Percentiles rank a stretch among this genome's conserved stretches.
phyloP scores from a whole-genome alignment of 2,329 filamentous ascomycete species.

The Dactylellina cionopaga region DNA sequence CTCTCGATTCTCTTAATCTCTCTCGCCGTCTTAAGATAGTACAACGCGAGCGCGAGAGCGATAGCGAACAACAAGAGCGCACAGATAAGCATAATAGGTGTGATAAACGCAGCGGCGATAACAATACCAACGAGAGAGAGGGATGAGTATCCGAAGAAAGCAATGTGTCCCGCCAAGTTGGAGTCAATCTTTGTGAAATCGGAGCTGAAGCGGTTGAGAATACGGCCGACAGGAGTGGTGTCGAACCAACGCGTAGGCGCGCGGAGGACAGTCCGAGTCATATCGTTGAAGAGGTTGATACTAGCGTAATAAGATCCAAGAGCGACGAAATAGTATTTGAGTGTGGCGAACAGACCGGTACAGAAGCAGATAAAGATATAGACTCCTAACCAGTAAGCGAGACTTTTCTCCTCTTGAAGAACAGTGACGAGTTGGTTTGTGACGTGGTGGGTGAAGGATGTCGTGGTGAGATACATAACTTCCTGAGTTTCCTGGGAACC shows the following conservation, averaged over 20 bases:
- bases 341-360: conserved; percentile 69
- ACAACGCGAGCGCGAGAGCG: conserved; percentile 69
- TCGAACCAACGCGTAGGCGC: conserved; percentile 83
- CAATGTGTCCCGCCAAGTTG: conserved; percentile 71
- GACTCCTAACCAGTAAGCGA: conserved; percentile 74
- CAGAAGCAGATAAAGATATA: conserved; percentile 72
- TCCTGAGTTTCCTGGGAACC: conserved; percentile 28
- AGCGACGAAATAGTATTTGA: conserved; percentile 73
- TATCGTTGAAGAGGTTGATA: conserved; percentile 72
- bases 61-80: conserved; percentile 69
- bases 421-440: conserved; percentile 57
- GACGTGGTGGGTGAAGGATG: conserved; percentile 61
- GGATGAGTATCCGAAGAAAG: conserved; percentile 69
- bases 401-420: conserved; percentile 59
- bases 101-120: conserved; percentile 74
- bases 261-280: conserved; percentile 74
- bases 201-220: conserved; percentile 80
- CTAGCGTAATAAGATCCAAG: conserved; percentile 75
- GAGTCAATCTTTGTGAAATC: conserved; percentile 81
- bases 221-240: conserved; percentile 78
- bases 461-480: conserved; percentile 24
- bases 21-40: conserved; percentile 76
- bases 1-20: conserved; percentile 82
- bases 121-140: conserved; percentile 74
- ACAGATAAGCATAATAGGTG: conserved; percentile 72